Evolutionary conservation across 78 protist species (phyloP), one percentile per base, ranked within the genome.

Genomic region (Capsaspora owczarzaki): DNA sequence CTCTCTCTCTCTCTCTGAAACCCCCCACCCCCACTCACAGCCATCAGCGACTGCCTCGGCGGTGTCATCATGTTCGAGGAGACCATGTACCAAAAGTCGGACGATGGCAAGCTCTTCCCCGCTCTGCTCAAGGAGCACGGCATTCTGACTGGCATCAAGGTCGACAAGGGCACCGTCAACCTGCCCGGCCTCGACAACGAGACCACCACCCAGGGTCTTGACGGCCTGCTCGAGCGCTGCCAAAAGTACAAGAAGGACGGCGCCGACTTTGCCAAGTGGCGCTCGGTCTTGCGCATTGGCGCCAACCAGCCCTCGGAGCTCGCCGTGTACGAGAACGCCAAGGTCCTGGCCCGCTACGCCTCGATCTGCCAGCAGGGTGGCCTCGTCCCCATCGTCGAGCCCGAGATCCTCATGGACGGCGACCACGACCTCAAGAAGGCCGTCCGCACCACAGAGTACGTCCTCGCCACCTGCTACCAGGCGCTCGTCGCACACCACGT

Each of bases 181-280:
- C 53, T 86, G 31, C 86, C 91, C 72, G 89, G 88, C 25, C 84
- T 90, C 31, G 86, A 84, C 74, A 87, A 87, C 61, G 94, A 91
- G 81, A 89, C 93, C 27, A 40, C 87, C 23, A 92, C 96, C 19
- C 93, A 92, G 80, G 98, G 98, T 46, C 85, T 95, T 33, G 94
- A 89, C 82, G 93, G 86, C 47, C 90, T 94, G 37, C 89, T 46
- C 51, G 84, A 89, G 60, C 87, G 96, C 25, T 82, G 91, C 79
- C 75, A 63, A 60, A 47, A 86, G 74, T 95, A 94, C 90, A 89
- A 94, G 87, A 49, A 79, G 74, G 82, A 81, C 60, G 98, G 98
- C 51, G 98, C 96, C n/a, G 88, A 95, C 81, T 95, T 95, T 78
- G 90, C 96, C 86, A 95, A 95, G 92, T 93, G 94, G 94, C 86